Percentiles rank a stretch among this genome's conserved stretches.
Conservation (phyloP, 768 basidiomycete genomes). For the Hygrocybe coccinea region DNA sequence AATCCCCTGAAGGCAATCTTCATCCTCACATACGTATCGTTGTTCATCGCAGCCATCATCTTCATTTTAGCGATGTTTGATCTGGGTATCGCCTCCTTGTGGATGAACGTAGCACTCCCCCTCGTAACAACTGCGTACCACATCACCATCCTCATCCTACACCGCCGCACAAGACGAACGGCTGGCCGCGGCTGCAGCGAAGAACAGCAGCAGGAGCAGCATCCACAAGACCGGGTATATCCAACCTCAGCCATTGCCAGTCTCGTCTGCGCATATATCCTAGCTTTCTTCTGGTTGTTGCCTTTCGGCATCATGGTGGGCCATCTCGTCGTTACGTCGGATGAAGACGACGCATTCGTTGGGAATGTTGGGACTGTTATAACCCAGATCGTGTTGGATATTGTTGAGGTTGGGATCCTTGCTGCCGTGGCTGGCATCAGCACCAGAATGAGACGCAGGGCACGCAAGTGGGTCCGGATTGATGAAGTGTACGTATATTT, state of each 20-base stretch:
- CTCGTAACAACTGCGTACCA: not conserved
- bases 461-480: not conserved
- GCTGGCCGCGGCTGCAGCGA: too few species aligned
- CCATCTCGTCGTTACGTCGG: too few species aligned
- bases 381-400: not conserved
- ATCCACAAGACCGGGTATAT: too few species aligned
- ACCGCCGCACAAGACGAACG: not conserved
- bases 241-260: too few species aligned
- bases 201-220: too few species aligned
- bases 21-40: not conserved
- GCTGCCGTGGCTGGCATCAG: not conserved
- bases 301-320: too few species aligned
- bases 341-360: too few species aligned
- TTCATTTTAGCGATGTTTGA: not conserved
- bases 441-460: not conserved
- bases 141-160: not conserved
- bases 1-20: too few species aligned
- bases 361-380: too few species aligned
- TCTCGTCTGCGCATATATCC: too few species aligned
- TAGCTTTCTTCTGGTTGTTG: too few species aligned
- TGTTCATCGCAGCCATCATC: not conserved
- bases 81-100: not conserved
- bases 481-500: not conserved
- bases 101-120: not conserved
- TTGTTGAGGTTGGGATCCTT: constrained; percentile 6